Conservation (phyloP, 2,329 filamentous ascomycete species). For the Neospermospora avenae region DNA sequence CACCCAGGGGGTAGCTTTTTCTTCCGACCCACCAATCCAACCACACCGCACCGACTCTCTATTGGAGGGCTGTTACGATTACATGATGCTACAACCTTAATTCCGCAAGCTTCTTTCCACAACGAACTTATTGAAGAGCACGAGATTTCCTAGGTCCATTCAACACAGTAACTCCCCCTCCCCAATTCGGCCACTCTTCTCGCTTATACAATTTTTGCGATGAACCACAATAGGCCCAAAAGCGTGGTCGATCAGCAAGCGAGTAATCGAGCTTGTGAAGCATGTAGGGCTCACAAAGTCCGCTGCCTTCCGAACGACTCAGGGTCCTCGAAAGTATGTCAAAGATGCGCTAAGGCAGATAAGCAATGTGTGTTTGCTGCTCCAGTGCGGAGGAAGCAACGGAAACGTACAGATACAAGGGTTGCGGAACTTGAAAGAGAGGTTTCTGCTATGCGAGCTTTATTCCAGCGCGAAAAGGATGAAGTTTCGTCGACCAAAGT, state of each 20-base stretch:
- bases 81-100: no score
- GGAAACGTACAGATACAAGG: slow-evolving; percentile 41
- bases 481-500: neutral
- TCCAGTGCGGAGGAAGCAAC: slow-evolving; percentile 38
- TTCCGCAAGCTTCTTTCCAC: no score
- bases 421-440: slow-evolving; percentile 41
- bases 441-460: slow-evolving; percentile 37
- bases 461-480: slow-evolving; percentile 30
- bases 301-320: slow-evolving; percentile 36
- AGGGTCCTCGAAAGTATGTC: slow-evolving; percentile 29
- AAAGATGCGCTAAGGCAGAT: slow-evolving; percentile 36
- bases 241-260: slow-evolving; percentile 8
- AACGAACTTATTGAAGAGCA: no score
- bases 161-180: no score
- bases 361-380: slow-evolving; percentile 38
- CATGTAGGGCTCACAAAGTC: slow-evolving; percentile 40
- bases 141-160: no score
- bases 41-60: no score
- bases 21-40: no score
- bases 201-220: no score
- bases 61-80: no score
- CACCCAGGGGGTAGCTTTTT: no score
- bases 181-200: no score
- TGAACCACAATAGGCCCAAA: slow-evolving; percentile 10
- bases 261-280: slow-evolving; percentile 37